Base-by-base conservation (phyloP, 1,139 yeast genomes). In the Yamadazyma mexicana region DNA sequence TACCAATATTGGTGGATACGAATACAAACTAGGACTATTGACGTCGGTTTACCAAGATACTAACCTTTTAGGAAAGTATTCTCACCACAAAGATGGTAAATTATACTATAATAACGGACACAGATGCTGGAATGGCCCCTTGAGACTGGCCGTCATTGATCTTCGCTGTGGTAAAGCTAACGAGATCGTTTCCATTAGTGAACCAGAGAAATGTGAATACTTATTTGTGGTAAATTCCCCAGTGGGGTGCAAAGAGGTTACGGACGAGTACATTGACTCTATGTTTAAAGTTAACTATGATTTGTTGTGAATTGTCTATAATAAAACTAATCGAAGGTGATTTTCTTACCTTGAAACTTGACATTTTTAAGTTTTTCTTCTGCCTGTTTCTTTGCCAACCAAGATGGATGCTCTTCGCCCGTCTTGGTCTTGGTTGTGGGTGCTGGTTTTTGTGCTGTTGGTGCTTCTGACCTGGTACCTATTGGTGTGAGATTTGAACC, bases 91-190 rank as follows among this genome's bases (percentile, higher is more conserved):
- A 31, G 56, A 49, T 46, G 59, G 81, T 15, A 61, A 63, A 22
- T 47, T 71, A 34, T 43, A 48, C 33, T 91, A 69, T 55, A 67
- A 59, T 5, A 59, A 70, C 25, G 99, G 99, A n/a, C 81, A 81
- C 37, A 75, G 75, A 55, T 94, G 99, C 61, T 92, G 98, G 97
- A 87, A 89, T 58, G 98, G 98, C 0, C 98, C 98, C 3, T 61
- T 68, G 22, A 77, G 99, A 57, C 75, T 83, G 26, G 91, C 89
- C 0, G 64, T 62, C 9, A 81, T 87, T 3, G 70, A 72, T 20
- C 58, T 92, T 44, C 66, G 68, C 16, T 94, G 99, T 62, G 95
- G 95, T 1, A 58, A 66, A 3, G 64, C 67, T 2, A 66, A 76
- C 33, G 69, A 74, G 43, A 65, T 94, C 23, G 40, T 81, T 22